Evolutionary conservation across 2,329 filamentous ascomycete species (phyloP).

Genomic region (Exophiala bonariae): DNA sequence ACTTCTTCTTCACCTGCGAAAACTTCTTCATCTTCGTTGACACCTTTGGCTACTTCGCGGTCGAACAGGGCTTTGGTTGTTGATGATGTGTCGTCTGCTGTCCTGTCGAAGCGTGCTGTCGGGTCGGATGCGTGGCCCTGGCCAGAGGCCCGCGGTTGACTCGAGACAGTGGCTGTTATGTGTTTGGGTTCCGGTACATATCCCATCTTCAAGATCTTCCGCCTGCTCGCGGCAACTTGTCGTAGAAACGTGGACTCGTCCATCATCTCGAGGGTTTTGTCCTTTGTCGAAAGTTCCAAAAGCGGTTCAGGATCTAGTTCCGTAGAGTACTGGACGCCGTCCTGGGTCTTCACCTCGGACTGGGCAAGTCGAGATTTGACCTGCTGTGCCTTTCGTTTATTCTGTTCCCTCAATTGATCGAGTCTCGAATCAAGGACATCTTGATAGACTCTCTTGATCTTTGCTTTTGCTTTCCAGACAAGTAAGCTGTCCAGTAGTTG

Average conservation of each 20-base stretch:
- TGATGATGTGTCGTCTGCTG: constrained; percentile 14
- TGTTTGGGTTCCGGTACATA: constrained; percentile 64
- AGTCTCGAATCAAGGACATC: constrained; percentile 71
- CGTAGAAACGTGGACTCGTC: constrained; percentile 58
- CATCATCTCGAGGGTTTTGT: constrained; percentile 60
- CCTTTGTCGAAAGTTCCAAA: constrained; percentile 63
- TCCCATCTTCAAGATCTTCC: constrained; percentile 63
- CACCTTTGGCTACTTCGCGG: constrained; percentile 84
- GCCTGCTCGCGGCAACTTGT: constrained; percentile 57
- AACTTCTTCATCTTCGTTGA: constrained; percentile 93
- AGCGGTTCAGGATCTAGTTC: constrained; percentile 65
- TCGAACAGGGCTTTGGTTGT: constrained; percentile 86
- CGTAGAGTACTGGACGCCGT: constrained; percentile 39
- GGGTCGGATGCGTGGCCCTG: constrained; percentile 26
- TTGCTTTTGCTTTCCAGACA: constrained; percentile 90
- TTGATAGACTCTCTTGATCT: constrained; percentile 74
- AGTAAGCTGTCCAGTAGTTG: constrained; percentile 80
- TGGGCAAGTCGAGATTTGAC: constrained; percentile 33
- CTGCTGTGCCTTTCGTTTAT: constrained; percentile 64
- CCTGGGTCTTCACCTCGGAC: neutral
- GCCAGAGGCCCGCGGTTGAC: constrained; percentile 1
- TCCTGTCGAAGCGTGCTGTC: constrained; percentile 29
- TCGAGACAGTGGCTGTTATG: constrained; percentile 33
- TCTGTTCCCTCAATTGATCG: constrained; percentile 64
- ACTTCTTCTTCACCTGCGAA: constrained; percentile 88